Base-by-base conservation (phyloP, 202 grass and related monocot genomes). In the Setaria italica region DNA sequence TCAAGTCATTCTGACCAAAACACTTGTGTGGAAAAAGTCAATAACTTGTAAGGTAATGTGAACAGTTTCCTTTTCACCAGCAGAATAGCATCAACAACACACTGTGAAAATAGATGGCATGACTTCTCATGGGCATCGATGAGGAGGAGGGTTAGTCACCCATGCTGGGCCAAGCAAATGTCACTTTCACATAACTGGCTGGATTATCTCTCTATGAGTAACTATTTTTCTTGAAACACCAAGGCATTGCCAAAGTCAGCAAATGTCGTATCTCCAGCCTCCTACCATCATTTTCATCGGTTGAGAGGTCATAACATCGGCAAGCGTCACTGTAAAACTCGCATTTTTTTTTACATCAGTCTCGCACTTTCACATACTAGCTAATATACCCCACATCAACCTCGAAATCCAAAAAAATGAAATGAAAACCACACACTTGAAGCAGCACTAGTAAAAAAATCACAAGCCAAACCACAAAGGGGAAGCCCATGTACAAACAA, bases 341-440 rank as follows among this genome's bases (percentile, higher is more conserved):
- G 8, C 6, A 57, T 68, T 56, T 41, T 41, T 70, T 63, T 82
- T 10, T 88, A 80, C 76, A 60, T 58, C 11, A 3, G 3, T n/a
- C 21, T 81, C 73, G 50, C 64, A 57, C 72, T 42, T 20, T 62
- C 11, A 43, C 16, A 32, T 11, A 37, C 39, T 60, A 76, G 19
- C 12, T 71, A 80, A 53, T 29, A 62, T 17, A 62, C 41, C 35
- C 67, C 35, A 66, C n/a, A 53, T 30, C 42, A 19, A 68, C 3
- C 35, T 57, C n/a, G 4, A 82, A 89, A 45, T 7, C 33, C 72
- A 53, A 39, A 25, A 67, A 78, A 81, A 78, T 16, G 4, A 43
- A 69, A 9, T 2, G 0, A 11, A 46, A 46, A 46, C 2, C 11
- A 20, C 51, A 68, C 68, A 51, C 66, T 67, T 68, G 25, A 72